Conservation (phyloP, 306 rosid genomes). For the Fagus sylvatica region DNA sequence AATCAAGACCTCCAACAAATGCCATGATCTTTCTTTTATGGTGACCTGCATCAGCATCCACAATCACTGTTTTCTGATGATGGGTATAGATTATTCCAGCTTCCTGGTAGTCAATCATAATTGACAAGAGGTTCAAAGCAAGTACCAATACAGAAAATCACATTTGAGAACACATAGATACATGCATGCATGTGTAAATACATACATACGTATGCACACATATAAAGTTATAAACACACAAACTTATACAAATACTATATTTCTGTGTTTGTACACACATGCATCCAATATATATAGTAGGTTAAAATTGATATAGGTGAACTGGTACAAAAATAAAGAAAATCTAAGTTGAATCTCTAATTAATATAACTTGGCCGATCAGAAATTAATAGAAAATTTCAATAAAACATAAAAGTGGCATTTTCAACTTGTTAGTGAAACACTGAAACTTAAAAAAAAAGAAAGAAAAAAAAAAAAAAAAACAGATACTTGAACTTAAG, state of each 20-base stretch:
- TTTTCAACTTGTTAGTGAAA: too few species aligned
- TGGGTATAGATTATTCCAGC: conserved; percentile 85
- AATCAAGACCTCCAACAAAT: conserved; percentile 93
- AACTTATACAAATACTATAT: too few species aligned
- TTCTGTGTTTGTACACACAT: too few species aligned
- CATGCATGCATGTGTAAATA: neutral
- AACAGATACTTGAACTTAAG: neutral
- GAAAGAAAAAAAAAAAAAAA: neutral
- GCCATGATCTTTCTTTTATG: conserved; percentile 69
- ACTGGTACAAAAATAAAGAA: too few species aligned
- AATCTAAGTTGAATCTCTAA: too few species aligned
- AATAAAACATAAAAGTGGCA: too few species aligned
- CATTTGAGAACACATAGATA: neutral
- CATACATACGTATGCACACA: neutral
- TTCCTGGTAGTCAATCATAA: conserved; percentile 52
- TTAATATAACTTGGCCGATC: too few species aligned
- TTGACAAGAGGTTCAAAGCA: conserved; percentile 10
- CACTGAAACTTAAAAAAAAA: too few species aligned
- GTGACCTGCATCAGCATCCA: conserved; percentile 84
- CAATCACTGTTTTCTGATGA: conserved; percentile 93
- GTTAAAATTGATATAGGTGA: too few species aligned
- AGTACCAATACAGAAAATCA: neutral
- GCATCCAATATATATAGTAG: neutral
- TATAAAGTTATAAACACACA: too few species aligned
- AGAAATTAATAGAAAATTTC: too few species aligned